phyloP scores from a whole-genome alignment of 2,329 filamentous ascomycete genomes.

The Hymenoscyphus salicellus region DNA sequence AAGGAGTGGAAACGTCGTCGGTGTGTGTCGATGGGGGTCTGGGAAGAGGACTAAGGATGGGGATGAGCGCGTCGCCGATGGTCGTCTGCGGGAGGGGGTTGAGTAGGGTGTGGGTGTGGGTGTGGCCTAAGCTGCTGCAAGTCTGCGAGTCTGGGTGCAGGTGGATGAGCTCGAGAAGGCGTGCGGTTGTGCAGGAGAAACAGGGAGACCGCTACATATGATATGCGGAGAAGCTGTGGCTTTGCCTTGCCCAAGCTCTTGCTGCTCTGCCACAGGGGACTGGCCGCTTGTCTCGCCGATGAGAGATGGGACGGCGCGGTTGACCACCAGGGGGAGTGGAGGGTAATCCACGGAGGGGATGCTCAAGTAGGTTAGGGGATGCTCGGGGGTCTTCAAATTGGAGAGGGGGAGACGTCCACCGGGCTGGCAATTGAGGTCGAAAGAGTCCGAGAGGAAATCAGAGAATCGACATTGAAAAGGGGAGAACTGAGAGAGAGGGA shows the following conservation, averaged over 20 bases:
- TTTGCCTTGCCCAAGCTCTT: neutral
- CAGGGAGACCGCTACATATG: conserved; percentile 2
- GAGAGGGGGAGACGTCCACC: neutral
- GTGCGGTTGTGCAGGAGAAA: neutral
- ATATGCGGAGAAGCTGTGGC: conserved; percentile 2
- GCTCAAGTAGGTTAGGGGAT: conserved; percentile 1
- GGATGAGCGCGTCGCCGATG: conserved; percentile 4
- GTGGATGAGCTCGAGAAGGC: neutral
- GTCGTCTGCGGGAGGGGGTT: conserved; percentile 1
- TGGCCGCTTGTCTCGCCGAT: conserved; percentile 1
- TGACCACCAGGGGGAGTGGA: neutral
- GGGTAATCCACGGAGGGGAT: neutral
- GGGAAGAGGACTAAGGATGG: conserved; percentile 2
- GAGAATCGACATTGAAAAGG: neutral
- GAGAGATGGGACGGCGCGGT: conserved; percentile 1
- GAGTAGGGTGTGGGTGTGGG: neutral
- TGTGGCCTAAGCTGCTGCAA: neutral
- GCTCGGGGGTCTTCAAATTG: neutral
- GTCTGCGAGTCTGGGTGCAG: neutral
- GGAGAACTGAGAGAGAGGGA: neutral
- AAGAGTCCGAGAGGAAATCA: neutral
- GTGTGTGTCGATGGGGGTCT: neutral
- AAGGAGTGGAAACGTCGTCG: neutral
- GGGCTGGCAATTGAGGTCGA: neutral
- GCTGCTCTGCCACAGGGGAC: neutral